A percentile compares a stretch with the other conserved stretches of the same genome.
Conservation (phyloP, 371 early-diverging fungal genomes). For the Mortierella sp. region DNA sequence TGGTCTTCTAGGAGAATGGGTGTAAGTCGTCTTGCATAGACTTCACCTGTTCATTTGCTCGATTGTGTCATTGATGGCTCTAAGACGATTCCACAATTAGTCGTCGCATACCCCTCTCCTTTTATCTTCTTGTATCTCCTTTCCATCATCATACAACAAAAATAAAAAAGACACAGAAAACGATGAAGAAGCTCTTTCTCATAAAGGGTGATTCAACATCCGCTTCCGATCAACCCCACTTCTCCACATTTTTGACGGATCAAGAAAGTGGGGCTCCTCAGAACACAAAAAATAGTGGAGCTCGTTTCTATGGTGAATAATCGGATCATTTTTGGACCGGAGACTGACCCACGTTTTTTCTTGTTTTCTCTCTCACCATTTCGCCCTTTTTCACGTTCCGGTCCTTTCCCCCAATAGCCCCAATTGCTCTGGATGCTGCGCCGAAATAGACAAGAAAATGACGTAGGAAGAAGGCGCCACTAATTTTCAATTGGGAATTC, state of each 20-base stretch:
- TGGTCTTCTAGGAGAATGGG: too few species aligned
- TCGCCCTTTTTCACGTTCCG: neutral
- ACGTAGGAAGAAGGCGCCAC: neutral
- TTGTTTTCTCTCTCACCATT: neutral
- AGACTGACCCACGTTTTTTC: neutral
- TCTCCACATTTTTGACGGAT: slow-evolving; percentile 1
- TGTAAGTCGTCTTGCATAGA: too few species aligned
- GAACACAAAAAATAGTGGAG: neutral
- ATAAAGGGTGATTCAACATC: neutral
- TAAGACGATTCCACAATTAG: neutral
- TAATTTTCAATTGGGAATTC: neutral
- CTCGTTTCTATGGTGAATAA: neutral
- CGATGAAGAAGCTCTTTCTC: neutral
- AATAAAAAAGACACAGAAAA: slow-evolving; percentile 1
- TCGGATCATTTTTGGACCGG: neutral
- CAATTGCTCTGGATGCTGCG: neutral
- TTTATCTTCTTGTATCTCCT: neutral
- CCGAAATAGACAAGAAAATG: neutral
- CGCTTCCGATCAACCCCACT: slow-evolving; percentile 7
- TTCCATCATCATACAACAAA: neutral
- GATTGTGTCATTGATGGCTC: neutral
- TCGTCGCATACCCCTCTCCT: neutral
- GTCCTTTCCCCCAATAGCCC: neutral
- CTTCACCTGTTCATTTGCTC: neutral
- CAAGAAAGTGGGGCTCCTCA: neutral